These are phyloP conservation scores for Lipomyces yamanashiensis DNA, from an alignment of 805 yeast genomes.

Conservation along the genomic window DNA sequence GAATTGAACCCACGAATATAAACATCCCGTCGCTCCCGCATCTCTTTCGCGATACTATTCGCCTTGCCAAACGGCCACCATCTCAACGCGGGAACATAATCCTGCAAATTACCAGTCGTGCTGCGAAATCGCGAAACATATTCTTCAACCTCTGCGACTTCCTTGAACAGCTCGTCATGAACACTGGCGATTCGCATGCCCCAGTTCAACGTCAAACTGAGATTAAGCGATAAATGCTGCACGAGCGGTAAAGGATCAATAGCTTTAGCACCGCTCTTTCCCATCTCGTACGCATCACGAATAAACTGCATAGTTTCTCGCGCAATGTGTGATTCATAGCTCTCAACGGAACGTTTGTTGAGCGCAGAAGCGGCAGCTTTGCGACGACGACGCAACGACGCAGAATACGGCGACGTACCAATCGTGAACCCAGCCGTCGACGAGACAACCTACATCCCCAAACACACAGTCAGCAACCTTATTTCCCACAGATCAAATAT, in stretches of 20 bases:
- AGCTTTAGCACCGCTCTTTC: constrained; percentile 36
- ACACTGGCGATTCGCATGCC: constrained; percentile 48
- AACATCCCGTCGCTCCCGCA: constrained; percentile 37
- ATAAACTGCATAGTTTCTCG: constrained; percentile 46
- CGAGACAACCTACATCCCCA: constrained; percentile 45
- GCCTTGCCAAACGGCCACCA: constrained; percentile 21
- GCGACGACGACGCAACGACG: constrained; percentile 47
- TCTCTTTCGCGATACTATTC: constrained; percentile 25
- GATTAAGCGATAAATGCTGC: constrained; percentile 48
- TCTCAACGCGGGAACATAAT: constrained; percentile 46
- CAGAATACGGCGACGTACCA: constrained; percentile 53
- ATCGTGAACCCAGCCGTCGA: constrained; percentile 52
- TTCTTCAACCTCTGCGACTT: constrained; percentile 38
- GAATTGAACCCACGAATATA: constrained; percentile 29
- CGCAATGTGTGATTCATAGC: constrained; percentile 46
- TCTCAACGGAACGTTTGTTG: constrained; percentile 48
- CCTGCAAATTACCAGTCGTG: constrained; percentile 49
- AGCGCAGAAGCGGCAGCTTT: constrained; percentile 49
- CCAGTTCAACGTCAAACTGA: constrained; percentile 49
- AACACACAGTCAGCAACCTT: background rate
- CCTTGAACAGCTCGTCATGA: constrained; percentile 37
- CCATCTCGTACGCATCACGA: constrained; percentile 39
- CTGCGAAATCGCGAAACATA: constrained; percentile 41
- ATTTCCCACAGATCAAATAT: background rate
- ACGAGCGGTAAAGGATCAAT: constrained; percentile 44